These are phyloP conservation scores for Fusarium sp. DNA, from an alignment of 2,329 filamentous ascomycete genomes.

Conservation along the genomic window DNA sequence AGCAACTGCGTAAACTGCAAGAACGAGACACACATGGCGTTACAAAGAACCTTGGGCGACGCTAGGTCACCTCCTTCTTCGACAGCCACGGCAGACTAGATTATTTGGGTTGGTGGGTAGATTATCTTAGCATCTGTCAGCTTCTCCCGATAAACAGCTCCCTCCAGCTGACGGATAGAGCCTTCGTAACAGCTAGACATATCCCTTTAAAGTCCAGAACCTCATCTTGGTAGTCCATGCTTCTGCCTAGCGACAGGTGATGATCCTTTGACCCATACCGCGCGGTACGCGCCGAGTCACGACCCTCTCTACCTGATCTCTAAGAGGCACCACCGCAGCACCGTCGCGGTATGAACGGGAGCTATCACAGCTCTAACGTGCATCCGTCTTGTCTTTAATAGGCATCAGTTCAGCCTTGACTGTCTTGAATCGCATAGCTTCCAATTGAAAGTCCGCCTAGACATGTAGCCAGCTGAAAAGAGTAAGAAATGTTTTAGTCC, in stretches of 20 bases:
- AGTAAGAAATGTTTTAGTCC: background rate
- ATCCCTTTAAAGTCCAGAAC: background rate
- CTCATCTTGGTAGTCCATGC: background rate
- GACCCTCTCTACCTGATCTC: background rate
- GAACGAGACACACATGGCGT: no score
- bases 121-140: no score
- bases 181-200: fast-evolving
- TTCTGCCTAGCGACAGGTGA: background rate
- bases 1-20: no score
- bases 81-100: no score
- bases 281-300: background rate
- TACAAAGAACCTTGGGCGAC: no score
- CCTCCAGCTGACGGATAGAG: no score
- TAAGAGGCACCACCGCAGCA: background rate
- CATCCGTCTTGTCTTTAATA: background rate
- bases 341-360: no score
- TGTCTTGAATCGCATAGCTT: background rate
- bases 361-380: background rate
- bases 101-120: no score
- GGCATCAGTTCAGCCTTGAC: background rate
- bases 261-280: background rate
- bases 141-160: no score
- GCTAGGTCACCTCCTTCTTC: no score
- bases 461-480: background rate
- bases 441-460: background rate